Base-by-base conservation (phyloP, 176 grass and related monocot species). In the Oryza brachyantha region DNA sequence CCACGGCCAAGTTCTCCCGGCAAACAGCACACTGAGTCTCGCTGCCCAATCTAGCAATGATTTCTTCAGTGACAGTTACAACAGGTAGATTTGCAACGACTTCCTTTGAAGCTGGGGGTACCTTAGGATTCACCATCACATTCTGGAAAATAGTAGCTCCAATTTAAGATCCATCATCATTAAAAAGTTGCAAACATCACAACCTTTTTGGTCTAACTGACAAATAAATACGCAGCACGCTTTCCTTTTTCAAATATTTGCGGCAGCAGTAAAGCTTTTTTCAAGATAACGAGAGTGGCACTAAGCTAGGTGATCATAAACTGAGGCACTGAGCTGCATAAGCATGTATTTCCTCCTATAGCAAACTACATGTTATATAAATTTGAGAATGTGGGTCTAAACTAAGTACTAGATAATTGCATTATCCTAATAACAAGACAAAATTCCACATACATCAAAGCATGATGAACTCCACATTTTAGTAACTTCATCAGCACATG, bases 21-120 rank as follows among this genome's bases (percentile, higher is more conserved):
- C 92, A 98, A 80, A 98, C 96, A 66, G 96, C 92, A 66, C 96
- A 99, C 72, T 99, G 66, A 3, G 96, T 92, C 83, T 95, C 92
- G 2, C 60, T 84, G 12, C 96, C 92, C 52, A 99, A 70, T 64
- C 86, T 93, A 63, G 83, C 78, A 35, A 95, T 81, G 63, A 87
- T 54, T 81, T 93, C 88, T 46, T 95, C 75, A 0, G 92, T 95
- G 32, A 99, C 84, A 75, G 75, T 83, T 52, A 99, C 32, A 62
- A 93, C 74, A 5, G 96, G 92, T 41, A 99, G 81, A 91, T 90
- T 99, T 22, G 96, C 92, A 54, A 99, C 81, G 39, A 93, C 80
- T 89, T 99, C 92, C 84, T 95, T 99, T 16, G 96, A 94, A 41
- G 96, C 96, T 66, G 96, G 96, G 61, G 92, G 92, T 43, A 71